Evolutionary conservation across 1,284 basidiomycete species (phyloP).

Genomic region (Ceratobasidium sp.): DNA sequence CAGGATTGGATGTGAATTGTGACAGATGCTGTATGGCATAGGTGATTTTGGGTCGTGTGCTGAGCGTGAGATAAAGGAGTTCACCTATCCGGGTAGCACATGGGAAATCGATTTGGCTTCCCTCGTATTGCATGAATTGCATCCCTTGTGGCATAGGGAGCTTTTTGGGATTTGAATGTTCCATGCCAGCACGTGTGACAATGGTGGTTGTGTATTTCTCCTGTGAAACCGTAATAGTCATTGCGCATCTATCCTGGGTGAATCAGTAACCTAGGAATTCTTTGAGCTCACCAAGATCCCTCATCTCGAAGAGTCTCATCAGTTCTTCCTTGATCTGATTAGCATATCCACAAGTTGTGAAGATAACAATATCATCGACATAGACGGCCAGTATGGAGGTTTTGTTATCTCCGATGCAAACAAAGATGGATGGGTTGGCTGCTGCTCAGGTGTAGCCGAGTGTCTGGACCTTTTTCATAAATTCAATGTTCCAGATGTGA

Average conservation of each 20-base stretch:
- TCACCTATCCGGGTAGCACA: too few species aligned
- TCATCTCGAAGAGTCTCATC: conserved; percentile 10
- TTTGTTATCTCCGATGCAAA: not conserved
- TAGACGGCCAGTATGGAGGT: too few species aligned
- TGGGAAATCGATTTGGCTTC: not conserved
- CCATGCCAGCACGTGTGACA: too few species aligned
- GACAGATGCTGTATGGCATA: too few species aligned
- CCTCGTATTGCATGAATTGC: conserved; percentile 56
- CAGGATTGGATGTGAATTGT: conserved; percentile 53
- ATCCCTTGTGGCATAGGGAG: too few species aligned
- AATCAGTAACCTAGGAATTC: not conserved
- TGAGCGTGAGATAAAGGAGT: too few species aligned
- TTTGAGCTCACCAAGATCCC: too few species aligned
- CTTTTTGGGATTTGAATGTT: too few species aligned
- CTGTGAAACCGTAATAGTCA: conserved; percentile 56
- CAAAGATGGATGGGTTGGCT: not conserved
- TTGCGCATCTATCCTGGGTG: conserved; percentile 51
- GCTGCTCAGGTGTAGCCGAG: not conserved
- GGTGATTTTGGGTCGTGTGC: too few species aligned
- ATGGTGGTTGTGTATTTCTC: conserved; percentile 51
- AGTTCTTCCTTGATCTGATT: not conserved
- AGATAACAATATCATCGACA: not conserved
- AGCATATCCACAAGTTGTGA: conserved; percentile 11
- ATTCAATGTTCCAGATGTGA: conserved; percentile 37
- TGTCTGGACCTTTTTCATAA: not conserved